These are phyloP conservation scores for Pisolithus albus DNA, from an alignment of 768 basidiomycete genomes.

Conservation along the genomic window DNA sequence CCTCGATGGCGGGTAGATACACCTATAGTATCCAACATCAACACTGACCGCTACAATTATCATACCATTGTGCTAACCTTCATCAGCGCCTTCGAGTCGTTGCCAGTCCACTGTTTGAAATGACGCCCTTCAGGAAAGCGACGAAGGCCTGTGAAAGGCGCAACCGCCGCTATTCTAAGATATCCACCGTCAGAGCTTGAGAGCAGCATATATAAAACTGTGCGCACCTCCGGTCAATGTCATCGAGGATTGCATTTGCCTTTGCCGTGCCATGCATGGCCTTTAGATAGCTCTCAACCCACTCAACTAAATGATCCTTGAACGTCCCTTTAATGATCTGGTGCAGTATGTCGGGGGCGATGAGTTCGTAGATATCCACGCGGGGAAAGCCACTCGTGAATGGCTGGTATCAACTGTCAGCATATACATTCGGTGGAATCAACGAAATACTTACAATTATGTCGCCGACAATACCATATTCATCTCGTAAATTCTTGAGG, in stretches of 20 bases:
- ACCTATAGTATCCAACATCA: constrained; percentile 9
- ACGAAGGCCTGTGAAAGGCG: constrained; percentile 13
- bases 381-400: constrained; percentile 28
- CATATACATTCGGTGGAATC: background rate
- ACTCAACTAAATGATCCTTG: constrained; percentile 35
- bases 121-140: constrained; percentile 20
- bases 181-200: background rate
- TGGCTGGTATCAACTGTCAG: constrained; percentile 15
- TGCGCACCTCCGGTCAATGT: constrained; percentile 31
- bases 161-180: constrained; percentile 10
- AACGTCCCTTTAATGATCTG: constrained; percentile 38
- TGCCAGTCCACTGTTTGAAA: constrained; percentile 12
- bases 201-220: background rate
- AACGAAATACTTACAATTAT: constrained; percentile 14
- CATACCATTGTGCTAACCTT: constrained; percentile 20
- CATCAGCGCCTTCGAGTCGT: constrained; percentile 32
- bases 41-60: background rate
- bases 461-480: constrained; percentile 21
- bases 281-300: constrained; percentile 28
- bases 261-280: constrained; percentile 7
- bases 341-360: constrained; percentile 15
- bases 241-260: constrained; percentile 25
- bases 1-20: constrained; percentile 19
- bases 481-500: constrained; percentile 18
- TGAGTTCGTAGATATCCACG: constrained; percentile 12